A percentile compares a stretch with the other conserved stretches of the same genome.
Conservation (phyloP, 805 yeast species). For the Wickerhamomyces sydowiorum region DNA sequence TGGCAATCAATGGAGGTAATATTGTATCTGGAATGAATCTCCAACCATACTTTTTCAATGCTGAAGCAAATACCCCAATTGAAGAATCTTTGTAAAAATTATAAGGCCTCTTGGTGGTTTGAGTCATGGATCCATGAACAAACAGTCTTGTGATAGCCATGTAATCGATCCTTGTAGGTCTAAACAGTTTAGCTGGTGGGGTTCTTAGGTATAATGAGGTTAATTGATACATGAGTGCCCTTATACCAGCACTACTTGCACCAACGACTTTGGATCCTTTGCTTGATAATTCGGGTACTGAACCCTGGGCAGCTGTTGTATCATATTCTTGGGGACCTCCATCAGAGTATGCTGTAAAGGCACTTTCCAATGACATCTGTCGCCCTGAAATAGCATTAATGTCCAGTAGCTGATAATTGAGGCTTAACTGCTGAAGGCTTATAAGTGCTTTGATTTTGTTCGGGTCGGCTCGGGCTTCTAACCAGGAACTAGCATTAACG, state of each 20-base stretch:
- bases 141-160: slow-evolving; percentile 58
- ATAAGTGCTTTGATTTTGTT: neutral
- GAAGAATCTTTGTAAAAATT: slow-evolving; percentile 61
- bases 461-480: too few relatives aligned
- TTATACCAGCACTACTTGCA: slow-evolving; percentile 76
- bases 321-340: neutral
- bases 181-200: slow-evolving; percentile 72
- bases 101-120: slow-evolving; percentile 43
- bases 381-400: neutral
- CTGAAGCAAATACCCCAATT: slow-evolving; percentile 65
- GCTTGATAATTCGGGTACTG: slow-evolving; percentile 28
- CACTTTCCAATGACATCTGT: slow-evolving; percentile 1
- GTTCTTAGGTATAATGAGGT: slow-evolving; percentile 76
- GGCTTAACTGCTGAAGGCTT: too few relatives aligned
- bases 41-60: slow-evolving; percentile 80
- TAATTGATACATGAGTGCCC: slow-evolving; percentile 77
- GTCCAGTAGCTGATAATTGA: too few relatives aligned
- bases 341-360: neutral
- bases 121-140: slow-evolving; percentile 33
- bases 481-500: too few relatives aligned
- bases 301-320: neutral
- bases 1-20: slow-evolving; percentile 83
- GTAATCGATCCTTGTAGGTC: slow-evolving; percentile 89
- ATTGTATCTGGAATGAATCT: slow-evolving; percentile 71
- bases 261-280: slow-evolving; percentile 55